phyloP scores from a whole-genome alignment of 768 basidiomycete species.

The Kwoniella dejecticola region DNA sequence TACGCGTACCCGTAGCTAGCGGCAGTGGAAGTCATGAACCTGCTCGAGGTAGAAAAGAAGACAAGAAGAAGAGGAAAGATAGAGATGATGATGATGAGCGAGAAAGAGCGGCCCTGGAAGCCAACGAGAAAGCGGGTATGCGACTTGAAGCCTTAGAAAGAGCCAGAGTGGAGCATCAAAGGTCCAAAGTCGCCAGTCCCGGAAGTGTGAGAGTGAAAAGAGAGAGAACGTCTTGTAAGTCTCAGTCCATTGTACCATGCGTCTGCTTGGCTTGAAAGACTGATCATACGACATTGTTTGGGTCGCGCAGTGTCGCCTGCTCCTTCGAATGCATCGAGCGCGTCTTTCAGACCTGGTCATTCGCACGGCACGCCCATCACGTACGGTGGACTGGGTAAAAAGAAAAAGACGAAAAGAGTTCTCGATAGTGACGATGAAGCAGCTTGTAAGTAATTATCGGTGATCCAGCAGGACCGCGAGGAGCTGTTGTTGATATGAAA shows the following conservation, averaged over 20 bases:
- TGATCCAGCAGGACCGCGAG: background rate
- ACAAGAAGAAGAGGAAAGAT: conserved; percentile 31
- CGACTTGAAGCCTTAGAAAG: conserved; percentile 29
- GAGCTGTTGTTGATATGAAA: background rate
- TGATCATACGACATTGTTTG: no score
- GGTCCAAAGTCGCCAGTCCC: conserved; percentile 20
- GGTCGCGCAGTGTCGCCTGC: conserved; percentile 37
- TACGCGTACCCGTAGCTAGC: conserved; percentile 8
- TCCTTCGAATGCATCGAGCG: conserved; percentile 33
- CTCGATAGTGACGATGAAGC: conserved; percentile 49
- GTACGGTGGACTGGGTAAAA: conserved; percentile 37
- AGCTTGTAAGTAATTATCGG: conserved; percentile 24
- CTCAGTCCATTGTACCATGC: background rate
- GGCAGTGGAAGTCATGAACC: no score
- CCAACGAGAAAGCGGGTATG: conserved; percentile 30
- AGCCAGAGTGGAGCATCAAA: conserved; percentile 18
- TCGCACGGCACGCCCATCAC: conserved; percentile 23
- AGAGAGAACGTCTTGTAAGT: conserved; percentile 45
- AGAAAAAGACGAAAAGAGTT: conserved; percentile 45
- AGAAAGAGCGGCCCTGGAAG: conserved; percentile 28
- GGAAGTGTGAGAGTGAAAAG: conserved; percentile 41
- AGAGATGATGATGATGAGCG: conserved; percentile 19
- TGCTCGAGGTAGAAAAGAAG: conserved; percentile 16
- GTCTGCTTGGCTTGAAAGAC: no score
- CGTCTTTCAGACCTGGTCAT: conserved; percentile 24